Evolutionary conservation across 1,139 yeast species (phyloP), one percentile per base, ranked within the genome.

Genomic region (Scheffersomyces parashehatae): DNA sequence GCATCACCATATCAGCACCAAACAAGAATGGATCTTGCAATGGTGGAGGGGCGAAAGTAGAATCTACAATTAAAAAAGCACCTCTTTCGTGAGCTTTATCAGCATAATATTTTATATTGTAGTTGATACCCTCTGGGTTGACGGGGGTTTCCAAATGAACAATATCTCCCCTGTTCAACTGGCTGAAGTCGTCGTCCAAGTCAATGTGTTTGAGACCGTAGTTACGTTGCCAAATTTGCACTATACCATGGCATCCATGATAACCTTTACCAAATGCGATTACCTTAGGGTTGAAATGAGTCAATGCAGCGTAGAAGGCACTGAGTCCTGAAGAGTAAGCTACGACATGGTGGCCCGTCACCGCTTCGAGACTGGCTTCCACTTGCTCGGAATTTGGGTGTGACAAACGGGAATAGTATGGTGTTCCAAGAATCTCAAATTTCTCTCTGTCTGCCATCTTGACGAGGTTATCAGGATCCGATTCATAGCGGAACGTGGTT

Each of bases 31-130:
- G 93, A 52, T 86, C 79, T 58, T 83, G 90, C 44, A 90, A 68
- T 6, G 97, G 97, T 12, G 96, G 96, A 20, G 97, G 97, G 3
- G 96, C 97, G 62, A 91, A 84, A 0, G 97, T 91, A 1, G 97
- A 80, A 62, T 91, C 98, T 7, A 90, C 85, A 24, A 83, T 59
- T 24, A 91, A 64, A 20, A 71, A 60, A 0, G 96, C 95, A 3
- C 90, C 89, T 44, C 76, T 74, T 0, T 72, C 67, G 58, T 89
- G 96, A 0, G 95, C 93, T 42, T 73, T 68, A 3, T 78, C 68
- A 3, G 91, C 89, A 58, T 75, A 85, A 42, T 76, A 65, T 16
- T 69, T 66, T 43, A 90, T 79, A 57, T 86, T 88, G 42, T 72
- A 68, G n/a, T 84, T 79, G 6, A 76, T 68, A 1, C 97, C 97